phyloP scores from a whole-genome alignment of 2,329 filamentous ascomycete species.

The Botrytis deweyae region DNA sequence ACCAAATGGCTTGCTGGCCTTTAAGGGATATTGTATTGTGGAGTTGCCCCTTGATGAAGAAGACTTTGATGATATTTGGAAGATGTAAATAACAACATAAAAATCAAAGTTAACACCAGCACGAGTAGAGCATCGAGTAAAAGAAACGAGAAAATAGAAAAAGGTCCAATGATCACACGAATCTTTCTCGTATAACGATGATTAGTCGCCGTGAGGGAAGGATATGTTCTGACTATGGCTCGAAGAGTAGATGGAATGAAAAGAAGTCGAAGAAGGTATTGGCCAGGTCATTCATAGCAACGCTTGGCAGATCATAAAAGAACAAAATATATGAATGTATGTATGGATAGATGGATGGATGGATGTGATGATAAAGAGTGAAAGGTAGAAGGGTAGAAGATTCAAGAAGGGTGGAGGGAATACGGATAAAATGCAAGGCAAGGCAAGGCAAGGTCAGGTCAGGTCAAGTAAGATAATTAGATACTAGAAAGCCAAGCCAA shows the following conservation, averaged over 20 bases:
- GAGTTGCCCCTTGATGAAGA: conserved; percentile 11
- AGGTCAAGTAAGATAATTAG: no score
- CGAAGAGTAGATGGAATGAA: background rate
- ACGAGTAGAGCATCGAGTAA: no score
- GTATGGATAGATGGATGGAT: background rate
- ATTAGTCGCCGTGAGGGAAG: background rate
- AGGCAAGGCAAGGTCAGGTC: no score
- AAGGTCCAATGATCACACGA: no score
- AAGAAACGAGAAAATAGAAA: background rate
- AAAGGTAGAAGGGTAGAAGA: background rate
- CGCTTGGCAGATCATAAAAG: background rate
- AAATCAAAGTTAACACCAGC: background rate
- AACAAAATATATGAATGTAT: background rate
- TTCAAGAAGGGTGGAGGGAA: background rate
- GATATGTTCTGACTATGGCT: background rate
- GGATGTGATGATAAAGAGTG: background rate
- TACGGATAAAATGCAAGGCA: background rate
- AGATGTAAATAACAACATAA: background rate
- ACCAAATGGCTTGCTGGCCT: background rate
- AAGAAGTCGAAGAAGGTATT: background rate
- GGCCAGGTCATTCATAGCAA: background rate
- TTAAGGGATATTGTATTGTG: conserved; percentile 4
- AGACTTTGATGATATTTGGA: background rate
- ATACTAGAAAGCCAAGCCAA: background rate
- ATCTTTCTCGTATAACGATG: background rate